Conservation (phyloP, 345 rosid genomes). For the Durio zibethinus region DNA sequence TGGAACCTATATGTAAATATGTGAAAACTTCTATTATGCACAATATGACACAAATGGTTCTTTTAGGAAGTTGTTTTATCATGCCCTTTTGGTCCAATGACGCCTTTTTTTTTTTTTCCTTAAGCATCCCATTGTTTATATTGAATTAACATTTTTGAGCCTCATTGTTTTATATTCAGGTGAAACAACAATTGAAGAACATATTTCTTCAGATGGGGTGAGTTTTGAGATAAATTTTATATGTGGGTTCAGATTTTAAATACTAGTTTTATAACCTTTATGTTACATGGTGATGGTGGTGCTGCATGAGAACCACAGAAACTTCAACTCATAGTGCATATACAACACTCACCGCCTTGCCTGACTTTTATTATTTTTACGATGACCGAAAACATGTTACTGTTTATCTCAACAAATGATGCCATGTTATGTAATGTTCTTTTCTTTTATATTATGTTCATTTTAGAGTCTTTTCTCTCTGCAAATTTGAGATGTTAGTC, state of each 20-base stretch:
- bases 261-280: neutral
- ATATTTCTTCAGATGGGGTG: conserved; percentile 86
- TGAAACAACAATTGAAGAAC: conserved; percentile 69
- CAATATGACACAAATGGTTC: neutral
- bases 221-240: conserved; percentile 18
- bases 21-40: neutral
- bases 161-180: conserved; percentile 39
- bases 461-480: conserved; percentile 1
- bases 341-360: neutral
- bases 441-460: neutral
- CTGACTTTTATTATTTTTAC: neutral
- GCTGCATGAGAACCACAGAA: neutral
- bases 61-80: neutral
- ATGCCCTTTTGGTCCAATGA: neutral
- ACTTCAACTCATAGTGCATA: neutral
- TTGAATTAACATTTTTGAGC: neutral
- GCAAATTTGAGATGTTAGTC: neutral
- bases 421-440: neutral
- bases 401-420: neutral
- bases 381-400: neutral
- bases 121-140: neutral
- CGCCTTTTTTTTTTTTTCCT: neutral
- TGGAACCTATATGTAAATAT: neutral
- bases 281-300: neutral
- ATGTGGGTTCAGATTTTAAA: neutral